These are phyloP conservation scores for Rhizophlyctis rosea DNA, from an alignment of 192 early-diverging fungal genomes.

Conservation along the genomic window DNA sequence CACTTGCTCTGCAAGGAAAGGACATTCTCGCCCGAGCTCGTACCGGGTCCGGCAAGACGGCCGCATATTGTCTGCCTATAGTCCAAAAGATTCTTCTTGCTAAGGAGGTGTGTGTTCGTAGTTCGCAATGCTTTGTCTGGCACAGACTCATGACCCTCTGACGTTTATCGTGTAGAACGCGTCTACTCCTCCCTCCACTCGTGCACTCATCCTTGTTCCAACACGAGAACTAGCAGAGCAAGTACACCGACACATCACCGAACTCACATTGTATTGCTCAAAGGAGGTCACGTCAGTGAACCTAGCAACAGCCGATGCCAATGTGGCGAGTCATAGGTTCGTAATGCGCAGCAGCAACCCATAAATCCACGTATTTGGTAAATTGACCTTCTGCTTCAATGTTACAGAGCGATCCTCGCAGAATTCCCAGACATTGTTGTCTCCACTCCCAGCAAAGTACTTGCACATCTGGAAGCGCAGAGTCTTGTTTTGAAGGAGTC, in stretches of 20 bases:
- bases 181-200: conserved; percentile 17
- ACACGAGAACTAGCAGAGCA: conserved; percentile 95
- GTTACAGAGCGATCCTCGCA: conserved; percentile 67
- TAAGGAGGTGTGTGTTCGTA: conserved; percentile 45
- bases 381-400: background rate
- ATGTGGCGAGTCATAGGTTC: conserved; percentile 26
- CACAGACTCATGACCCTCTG: background rate
- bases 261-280: conserved; percentile 73
- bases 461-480: conserved; percentile 63
- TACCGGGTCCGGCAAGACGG: conserved; percentile 96
- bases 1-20: conserved; percentile 85
- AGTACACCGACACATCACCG: conserved; percentile 72
- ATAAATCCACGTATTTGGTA: background rate
- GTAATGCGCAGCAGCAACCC: background rate
- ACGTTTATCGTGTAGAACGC: background rate
- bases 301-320: conserved; percentile 48
- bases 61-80: conserved; percentile 88
- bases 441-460: conserved; percentile 77
- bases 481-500: conserved; percentile 50
- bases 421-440: conserved; percentile 87
- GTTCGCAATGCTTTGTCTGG: background rate
- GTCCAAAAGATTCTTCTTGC: conserved; percentile 82
- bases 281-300: conserved; percentile 62
- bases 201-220: conserved; percentile 84
- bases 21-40: conserved; percentile 90